Evolutionary conservation across 805 yeast genomes (phyloP).

Genomic region (Tetrapisispora phaffii): DNA sequence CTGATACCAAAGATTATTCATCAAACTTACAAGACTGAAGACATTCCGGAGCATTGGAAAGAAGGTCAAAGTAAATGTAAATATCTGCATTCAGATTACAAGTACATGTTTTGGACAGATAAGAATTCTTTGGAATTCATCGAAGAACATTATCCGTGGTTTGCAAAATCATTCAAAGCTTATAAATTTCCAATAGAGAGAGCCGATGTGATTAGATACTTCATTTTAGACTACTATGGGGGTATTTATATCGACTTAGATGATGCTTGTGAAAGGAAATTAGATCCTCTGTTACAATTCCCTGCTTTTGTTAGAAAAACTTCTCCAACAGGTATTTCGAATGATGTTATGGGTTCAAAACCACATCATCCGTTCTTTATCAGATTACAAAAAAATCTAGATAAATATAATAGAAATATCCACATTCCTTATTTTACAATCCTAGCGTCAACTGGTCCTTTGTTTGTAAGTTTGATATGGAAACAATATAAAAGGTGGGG

Average conservation of each 20-base stretch:
- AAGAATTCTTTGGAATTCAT: slow-evolving; percentile 71
- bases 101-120: slow-evolving; percentile 87
- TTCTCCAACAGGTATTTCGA: slow-evolving; percentile 81
- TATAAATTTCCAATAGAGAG: slow-evolving; percentile 78
- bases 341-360: slow-evolving; percentile 85
- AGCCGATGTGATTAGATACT: slow-evolving; percentile 86
- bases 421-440: slow-evolving; percentile 81
- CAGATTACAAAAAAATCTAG: slow-evolving; percentile 54
- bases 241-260: slow-evolving; percentile 87
- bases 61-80: slow-evolving; percentile 68
- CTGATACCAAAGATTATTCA: slow-evolving; percentile 85
- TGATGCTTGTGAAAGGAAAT: slow-evolving; percentile 69
- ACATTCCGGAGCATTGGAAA: slow-evolving; percentile 75
- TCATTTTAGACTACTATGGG: slow-evolving; percentile 72
- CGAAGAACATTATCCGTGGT: slow-evolving; percentile 76
- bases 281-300: slow-evolving; percentile 71
- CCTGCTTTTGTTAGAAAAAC: slow-evolving; percentile 87
- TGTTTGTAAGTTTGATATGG: slow-evolving; percentile 79
- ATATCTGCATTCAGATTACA: slow-evolving; percentile 77
- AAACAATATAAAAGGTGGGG: slow-evolving; percentile 79
- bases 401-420: slow-evolving; percentile 63
- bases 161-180: slow-evolving; percentile 62
- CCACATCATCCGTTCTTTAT: slow-evolving; percentile 80
- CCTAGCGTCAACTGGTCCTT: slow-evolving; percentile 89
- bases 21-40: slow-evolving; percentile 76